phyloP scores from a whole-genome alignment of 495 filamentous ascomycete genomes.

The Penicillium tannophilum region DNA sequence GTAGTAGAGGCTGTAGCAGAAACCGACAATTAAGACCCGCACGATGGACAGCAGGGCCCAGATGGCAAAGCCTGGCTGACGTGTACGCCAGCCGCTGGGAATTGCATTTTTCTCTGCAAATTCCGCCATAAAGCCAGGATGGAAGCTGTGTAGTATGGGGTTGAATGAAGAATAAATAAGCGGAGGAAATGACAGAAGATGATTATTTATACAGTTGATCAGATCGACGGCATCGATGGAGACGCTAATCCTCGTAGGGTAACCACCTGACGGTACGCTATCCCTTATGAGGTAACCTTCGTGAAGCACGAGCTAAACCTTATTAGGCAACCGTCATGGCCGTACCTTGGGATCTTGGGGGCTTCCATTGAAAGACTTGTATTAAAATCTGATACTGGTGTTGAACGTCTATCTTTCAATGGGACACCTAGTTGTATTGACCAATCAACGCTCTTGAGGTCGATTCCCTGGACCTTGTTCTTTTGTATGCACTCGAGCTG shows the following conservation, averaged over 20 bases:
- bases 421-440: too few relatives aligned
- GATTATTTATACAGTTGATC: neutral
- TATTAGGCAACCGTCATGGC: neutral
- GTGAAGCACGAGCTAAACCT: neutral
- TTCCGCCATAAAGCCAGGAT: constrained; percentile 22
- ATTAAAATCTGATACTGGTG: too few relatives aligned
- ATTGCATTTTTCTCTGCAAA: constrained; percentile 60
- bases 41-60: constrained; percentile 42
- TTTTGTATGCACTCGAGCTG: too few relatives aligned
- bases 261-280: neutral
- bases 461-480: too few relatives aligned
- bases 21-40: constrained; percentile 4
- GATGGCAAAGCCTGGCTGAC: constrained; percentile 64
- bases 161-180: neutral
- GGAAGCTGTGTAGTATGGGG: neutral
- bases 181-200: neutral
- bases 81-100: constrained; percentile 50
- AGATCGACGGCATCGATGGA: neutral
- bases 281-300: neutral
- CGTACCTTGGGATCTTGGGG: neutral
- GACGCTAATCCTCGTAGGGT: neutral
- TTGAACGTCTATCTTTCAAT: too few relatives aligned
- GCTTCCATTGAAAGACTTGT: neutral
- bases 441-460: too few relatives aligned
- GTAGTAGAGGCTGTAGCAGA: constrained; percentile 20